These are phyloP conservation scores for Xylariaceae sp. DNA, from an alignment of 2,329 filamentous ascomycete species.

Conservation along the genomic window DNA sequence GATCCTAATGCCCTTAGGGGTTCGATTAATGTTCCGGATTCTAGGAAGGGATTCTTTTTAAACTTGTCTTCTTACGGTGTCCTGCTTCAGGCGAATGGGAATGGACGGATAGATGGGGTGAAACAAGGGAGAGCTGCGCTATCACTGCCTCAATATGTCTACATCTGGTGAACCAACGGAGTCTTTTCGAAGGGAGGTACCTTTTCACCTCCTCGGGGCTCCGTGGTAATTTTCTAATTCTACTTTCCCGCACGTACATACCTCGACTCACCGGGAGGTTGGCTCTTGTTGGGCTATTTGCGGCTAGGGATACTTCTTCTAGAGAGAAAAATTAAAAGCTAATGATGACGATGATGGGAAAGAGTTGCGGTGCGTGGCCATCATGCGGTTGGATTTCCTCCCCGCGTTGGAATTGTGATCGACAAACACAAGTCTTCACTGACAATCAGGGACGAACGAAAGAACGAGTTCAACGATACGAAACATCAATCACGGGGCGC, in stretches of 20 bases:
- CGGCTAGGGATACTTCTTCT: slow-evolving; percentile 19
- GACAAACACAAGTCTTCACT: not conserved
- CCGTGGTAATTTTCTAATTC: not conserved
- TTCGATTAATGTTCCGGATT: slow-evolving; percentile 13
- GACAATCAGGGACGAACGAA: not conserved
- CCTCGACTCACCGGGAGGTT: slow-evolving; percentile 2
- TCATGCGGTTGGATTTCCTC: not conserved
- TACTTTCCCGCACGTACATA: slow-evolving; percentile 15
- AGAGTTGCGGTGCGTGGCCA: not conserved
- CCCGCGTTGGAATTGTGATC: not conserved
- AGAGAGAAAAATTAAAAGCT: slow-evolving; percentile 17
- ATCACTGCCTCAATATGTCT: slow-evolving; percentile 1
- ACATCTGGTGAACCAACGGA: slow-evolving; percentile 6
- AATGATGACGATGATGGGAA: slow-evolving; percentile 19
- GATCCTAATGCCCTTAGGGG: not conserved
- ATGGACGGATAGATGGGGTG: slow-evolving; percentile 7
- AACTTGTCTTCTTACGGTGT: slow-evolving; percentile 12
- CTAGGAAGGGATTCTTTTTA: slow-evolving; percentile 16
- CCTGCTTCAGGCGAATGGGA: not conserved
- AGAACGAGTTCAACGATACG: not conserved
- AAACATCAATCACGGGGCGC: not conserved
- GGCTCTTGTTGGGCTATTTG: slow-evolving; percentile 13
- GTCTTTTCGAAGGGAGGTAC: slow-evolving; percentile 1
- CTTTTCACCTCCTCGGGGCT: slow-evolving; percentile 13
- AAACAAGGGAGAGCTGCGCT: slow-evolving; percentile 13